Percentiles rank a stretch among this genome's conserved stretches.
These are phyloP conservation scores for Malus sylvestris DNA, from an alignment of 306 rosid genomes.

Conservation along the genomic window DNA sequence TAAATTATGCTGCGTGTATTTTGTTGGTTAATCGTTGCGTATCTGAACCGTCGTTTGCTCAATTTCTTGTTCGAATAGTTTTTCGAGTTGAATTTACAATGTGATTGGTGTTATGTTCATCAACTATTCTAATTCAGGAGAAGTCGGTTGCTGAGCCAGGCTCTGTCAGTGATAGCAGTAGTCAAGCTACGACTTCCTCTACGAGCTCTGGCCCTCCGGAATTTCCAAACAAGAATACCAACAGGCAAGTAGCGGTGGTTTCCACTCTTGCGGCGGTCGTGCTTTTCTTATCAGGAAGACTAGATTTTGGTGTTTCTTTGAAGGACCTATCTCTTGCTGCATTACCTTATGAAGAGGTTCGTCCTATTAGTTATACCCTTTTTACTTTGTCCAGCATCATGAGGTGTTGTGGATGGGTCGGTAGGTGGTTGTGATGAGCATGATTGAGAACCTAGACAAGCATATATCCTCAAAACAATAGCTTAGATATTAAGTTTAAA, in stretches of 20 bases:
- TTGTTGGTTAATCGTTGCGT: background rate
- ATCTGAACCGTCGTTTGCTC: background rate
- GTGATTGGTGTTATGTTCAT: background rate
- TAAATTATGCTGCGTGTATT: background rate
- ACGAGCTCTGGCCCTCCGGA: constrained; percentile 32
- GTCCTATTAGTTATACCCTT: background rate
- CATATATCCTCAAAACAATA: background rate
- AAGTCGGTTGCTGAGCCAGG: constrained; percentile 33
- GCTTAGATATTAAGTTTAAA: background rate
- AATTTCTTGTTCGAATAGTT: background rate
- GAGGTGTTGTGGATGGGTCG: no score
- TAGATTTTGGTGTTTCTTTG: constrained; percentile 91
- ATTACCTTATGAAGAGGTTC: constrained; percentile 85
- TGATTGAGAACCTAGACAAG: background rate
- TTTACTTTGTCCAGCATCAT: background rate
- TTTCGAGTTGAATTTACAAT: background rate
- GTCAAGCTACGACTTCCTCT: constrained; percentile 32
- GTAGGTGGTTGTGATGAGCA: constrained; percentile 1
- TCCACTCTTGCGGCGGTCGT: constrained; percentile 72
- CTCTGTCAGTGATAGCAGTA: constrained; percentile 17
- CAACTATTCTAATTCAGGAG: constrained; percentile 25
- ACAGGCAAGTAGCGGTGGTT: constrained; percentile 50
- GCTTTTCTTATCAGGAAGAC: constrained; percentile 56
- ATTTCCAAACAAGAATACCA: constrained; percentile 56
- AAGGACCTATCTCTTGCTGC: constrained; percentile 78